Conservation (phyloP, 2,329 filamentous ascomycete species). For the Chaetomium strumarium region DNA sequence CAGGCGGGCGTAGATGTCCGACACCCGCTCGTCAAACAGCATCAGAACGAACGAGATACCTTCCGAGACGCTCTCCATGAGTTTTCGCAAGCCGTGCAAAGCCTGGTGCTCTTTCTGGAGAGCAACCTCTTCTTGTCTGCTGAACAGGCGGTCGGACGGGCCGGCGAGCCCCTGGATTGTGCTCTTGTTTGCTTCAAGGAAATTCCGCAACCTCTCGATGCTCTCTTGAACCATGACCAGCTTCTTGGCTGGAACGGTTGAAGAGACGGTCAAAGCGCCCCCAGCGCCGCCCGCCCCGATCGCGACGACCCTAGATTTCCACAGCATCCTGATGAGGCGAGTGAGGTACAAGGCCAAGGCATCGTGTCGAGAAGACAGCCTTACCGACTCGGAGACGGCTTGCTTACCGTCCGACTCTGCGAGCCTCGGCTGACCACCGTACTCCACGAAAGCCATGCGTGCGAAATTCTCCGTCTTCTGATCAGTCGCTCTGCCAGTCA, state of each 20-base stretch:
- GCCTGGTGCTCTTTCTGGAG: constrained; percentile 92
- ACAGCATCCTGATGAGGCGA: constrained; percentile 80
- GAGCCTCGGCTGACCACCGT: constrained; percentile 79
- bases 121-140: constrained; percentile 84
- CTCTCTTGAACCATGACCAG: constrained; percentile 73
- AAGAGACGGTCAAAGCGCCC: constrained; percentile 57
- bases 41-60: constrained; percentile 95
- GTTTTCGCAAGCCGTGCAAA: constrained; percentile 74
- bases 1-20: constrained; percentile 76
- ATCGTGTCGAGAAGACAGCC: constrained; percentile 81
- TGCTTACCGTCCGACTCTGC: constrained; percentile 69
- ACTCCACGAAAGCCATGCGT: constrained; percentile 83
- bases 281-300: constrained; percentile 46
- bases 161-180: constrained; percentile 94
- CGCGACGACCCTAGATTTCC: constrained; percentile 71
- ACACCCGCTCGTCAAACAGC: constrained; percentile 86
- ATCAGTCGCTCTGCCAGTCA: constrained; percentile 72
- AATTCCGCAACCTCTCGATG: constrained; percentile 70
- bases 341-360: constrained; percentile 84
- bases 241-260: constrained; percentile 62
- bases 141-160: constrained; percentile 71
- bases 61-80: constrained; percentile 88
- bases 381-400: constrained; percentile 72
- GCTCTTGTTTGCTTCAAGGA: constrained; percentile 78
- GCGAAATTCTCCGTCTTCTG: constrained; percentile 81